Conservation (phyloP, 2,329 filamentous ascomycete species). For the Hypoxylon sp. region DNA sequence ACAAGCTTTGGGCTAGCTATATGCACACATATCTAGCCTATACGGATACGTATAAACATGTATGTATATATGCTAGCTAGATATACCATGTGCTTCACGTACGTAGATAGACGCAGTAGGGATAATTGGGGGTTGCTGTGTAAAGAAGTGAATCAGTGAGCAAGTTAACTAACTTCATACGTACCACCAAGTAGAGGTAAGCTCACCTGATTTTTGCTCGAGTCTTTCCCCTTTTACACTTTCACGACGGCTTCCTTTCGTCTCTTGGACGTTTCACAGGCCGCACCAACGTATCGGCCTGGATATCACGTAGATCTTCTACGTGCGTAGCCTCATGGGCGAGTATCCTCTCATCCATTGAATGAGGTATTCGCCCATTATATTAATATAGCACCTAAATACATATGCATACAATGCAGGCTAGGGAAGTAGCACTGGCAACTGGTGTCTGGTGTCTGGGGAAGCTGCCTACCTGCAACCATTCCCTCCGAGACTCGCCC, state of each 20-base stretch:
- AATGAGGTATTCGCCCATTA: not conserved
- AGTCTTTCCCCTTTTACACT: not conserved
- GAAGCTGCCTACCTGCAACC: slow-evolving; percentile 8
- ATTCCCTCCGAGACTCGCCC: not conserved
- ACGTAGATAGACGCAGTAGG: not conserved
- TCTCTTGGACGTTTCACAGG: not conserved
- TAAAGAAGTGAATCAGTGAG: not conserved
- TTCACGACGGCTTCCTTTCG: not conserved
- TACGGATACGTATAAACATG: not conserved
- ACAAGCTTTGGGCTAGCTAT: no score
- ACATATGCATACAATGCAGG: no score
- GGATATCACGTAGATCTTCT: not conserved
- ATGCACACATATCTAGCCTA: not conserved
- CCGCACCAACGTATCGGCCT: not conserved
- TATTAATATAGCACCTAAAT: not conserved
- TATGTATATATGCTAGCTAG: no score
- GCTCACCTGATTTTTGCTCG: not conserved
- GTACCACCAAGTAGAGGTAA: no score
- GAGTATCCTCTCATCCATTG: not conserved
- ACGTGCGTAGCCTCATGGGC: not conserved
- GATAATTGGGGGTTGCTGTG: not conserved
- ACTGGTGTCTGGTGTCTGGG: not conserved
- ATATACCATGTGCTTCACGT: no score
- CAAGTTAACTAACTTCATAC: not conserved
- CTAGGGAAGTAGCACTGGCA: no score